Base-by-base conservation (phyloP, 192 early-diverging fungal species). In the Obelidium mucronatum region DNA sequence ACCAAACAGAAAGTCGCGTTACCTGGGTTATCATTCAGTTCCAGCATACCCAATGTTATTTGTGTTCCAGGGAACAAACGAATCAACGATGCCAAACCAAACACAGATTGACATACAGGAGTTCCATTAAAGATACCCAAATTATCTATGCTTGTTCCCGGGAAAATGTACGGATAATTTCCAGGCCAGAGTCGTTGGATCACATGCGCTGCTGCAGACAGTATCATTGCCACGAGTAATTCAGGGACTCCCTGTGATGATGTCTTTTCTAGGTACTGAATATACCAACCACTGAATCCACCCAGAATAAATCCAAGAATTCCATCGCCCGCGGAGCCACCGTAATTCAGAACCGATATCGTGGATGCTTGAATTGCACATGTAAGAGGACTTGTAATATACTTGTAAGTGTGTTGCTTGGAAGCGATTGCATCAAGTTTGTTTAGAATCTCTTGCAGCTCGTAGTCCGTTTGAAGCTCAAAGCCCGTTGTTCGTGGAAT, bases 21-120 rank as follows among this genome's bases (percentile, higher is more conserved):
- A 70, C 68, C 68, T 60, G 70, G 70, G 39, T 56, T 73, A 19
- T 52, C 37, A 35, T 26, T 56, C 55, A 73, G 13, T 30, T 73
- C 70, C 39, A 73, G 56, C 70, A 73, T 73, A 1, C 70, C 70
- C 8, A 73, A 36, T 28, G 56, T 60, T 3, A 59, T 73, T 34
- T 33, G 31, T 11, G 40, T 40, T 30, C 70, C 70, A n/a, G 70
- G 70, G 11, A 73, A 56, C 31, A 73, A 56, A 31, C 34, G 53
- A 30, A 56, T 56, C 39, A 73, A 40, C 19, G 55, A 24, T 26
- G 70, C 28, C n/a, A 73, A 26, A 0, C 52, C 52, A 60, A 33
- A 73, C 31, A 56, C 39, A 13, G 28, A 59, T 24, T 73, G 55
- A 28, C 70, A 73, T 19, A 53, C 70, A 22, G 48, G 33, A 19